Base-by-base conservation (phyloP, 257 asterid genomes). In the Nicotiana knightiana region DNA sequence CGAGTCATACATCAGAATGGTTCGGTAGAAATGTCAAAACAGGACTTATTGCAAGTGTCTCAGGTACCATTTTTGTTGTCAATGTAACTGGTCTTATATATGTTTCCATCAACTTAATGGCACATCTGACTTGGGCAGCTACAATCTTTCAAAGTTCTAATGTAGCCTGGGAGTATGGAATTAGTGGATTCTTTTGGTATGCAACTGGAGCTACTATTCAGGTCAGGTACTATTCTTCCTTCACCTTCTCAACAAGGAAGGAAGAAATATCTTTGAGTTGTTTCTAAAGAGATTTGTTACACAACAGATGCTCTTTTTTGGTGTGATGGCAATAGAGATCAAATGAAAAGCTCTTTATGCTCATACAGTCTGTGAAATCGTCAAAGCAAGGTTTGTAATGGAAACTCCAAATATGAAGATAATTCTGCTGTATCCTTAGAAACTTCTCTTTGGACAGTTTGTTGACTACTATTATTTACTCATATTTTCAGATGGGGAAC, bases 141-240 rank as follows among this genome's bases (percentile, higher is more conserved):
- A 95, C 99, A 15, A 95, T 95, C 84, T 88, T 95, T 77, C 99
- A 93, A 83, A 95, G 99, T 82, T 95, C 99, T 8, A 95, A 95
- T 16, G 98, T 95, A 5, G 98, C 98, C 5, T 95, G 98, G 99
- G 87, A 92, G 78, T 93, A 93, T 85, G 99, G 99, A 80, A 87
- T 95, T 76, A 95, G 99, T 68, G 98, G 99, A n/a, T 98, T 98
- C 59, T 95, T 95, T 86, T 95, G 99, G 99, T 93, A 95, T 80
- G 99, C 99, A 73, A 95, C 97, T 79, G 98, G 99, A 1, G 97
- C 99, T 84, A 93, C 99, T 48, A 93, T 95, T 76, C 99, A 93
- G 95, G 97, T 87, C 88, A 82, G 30, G 30, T 81, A 37, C 79
- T 43, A 43, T 57, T 30, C 35, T 24, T 78, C 10, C 24, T 21